Conservation (phyloP, 345 rosid species). For the Lepidium aucheri region DNA sequence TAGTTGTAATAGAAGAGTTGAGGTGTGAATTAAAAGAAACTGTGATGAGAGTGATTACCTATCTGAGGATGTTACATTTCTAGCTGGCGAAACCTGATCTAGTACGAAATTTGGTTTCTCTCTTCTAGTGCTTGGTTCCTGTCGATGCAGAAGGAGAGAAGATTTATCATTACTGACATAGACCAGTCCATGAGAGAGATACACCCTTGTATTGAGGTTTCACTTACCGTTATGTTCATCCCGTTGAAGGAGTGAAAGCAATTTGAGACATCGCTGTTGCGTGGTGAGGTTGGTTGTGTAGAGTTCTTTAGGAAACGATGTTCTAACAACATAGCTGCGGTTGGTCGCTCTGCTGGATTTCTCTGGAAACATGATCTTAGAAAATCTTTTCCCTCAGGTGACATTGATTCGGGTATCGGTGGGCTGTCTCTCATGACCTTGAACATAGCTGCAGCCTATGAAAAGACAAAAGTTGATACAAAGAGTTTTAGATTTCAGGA, state of each 20-base stretch:
- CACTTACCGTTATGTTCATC: constrained; percentile 44
- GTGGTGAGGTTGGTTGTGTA: constrained; percentile 25
- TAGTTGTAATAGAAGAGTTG: not conserved
- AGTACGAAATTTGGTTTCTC: constrained; percentile 31
- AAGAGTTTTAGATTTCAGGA: not conserved
- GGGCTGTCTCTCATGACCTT: constrained; percentile 83
- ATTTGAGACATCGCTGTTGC: constrained; percentile 30
- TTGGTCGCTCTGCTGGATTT: constrained; percentile 85
- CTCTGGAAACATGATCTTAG: constrained; percentile 67
- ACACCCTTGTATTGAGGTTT: not conserved
- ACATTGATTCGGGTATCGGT: constrained; percentile 64
- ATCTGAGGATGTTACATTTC: constrained; percentile 33
- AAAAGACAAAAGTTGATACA: not conserved
- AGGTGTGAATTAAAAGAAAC: not conserved
- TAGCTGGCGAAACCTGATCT: constrained; percentile 32
- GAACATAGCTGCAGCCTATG: constrained; percentile 97
- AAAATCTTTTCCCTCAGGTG: constrained; percentile 84
- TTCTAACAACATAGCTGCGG: constrained; percentile 64
- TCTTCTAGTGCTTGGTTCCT: constrained; percentile 47
- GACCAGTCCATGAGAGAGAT: not conserved
- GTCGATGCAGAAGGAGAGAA: not conserved
- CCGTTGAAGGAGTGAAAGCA: constrained; percentile 30
- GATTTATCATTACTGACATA: not conserved
- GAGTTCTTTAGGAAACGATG: constrained; percentile 59
- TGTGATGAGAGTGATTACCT: constrained; percentile 28